These are phyloP conservation scores for Cylindrodendrum hubeiense DNA, from an alignment of 2,329 filamentous ascomycete genomes.

Conservation along the genomic window DNA sequence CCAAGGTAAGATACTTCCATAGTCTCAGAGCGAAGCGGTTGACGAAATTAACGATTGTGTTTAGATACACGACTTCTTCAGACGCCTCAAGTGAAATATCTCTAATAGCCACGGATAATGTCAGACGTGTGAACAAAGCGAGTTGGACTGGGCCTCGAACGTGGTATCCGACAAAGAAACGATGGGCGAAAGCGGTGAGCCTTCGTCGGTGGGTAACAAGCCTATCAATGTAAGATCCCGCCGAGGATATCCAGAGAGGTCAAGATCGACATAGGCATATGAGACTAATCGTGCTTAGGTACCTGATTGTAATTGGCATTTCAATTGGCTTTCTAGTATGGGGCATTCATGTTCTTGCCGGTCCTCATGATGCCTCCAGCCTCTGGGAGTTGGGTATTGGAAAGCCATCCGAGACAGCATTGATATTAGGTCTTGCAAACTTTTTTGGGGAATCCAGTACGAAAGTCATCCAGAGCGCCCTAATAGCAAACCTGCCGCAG, in stretches of 20 bases:
- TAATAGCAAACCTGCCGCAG: slow-evolving; percentile 21
- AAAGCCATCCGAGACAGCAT: neutral
- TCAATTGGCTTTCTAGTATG: slow-evolving; percentile 8
- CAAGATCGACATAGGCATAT: too few relatives aligned
- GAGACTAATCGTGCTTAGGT: neutral
- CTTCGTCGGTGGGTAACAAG: slow-evolving; percentile 13
- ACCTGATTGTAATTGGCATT: neutral
- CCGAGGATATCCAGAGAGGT: neutral
- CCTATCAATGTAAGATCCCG: neutral
- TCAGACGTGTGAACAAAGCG: neutral
- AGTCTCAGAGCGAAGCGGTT: too few relatives aligned
- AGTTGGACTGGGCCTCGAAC: neutral
- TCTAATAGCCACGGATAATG: neutral
- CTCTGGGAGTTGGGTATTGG: slow-evolving; percentile 23
- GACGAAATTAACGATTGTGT: too few relatives aligned
- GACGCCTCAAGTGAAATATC: slow-evolving; percentile 7
- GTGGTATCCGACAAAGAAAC: neutral
- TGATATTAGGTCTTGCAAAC: neutral
- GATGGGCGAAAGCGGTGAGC: slow-evolving; percentile 16
- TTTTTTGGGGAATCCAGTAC: neutral
- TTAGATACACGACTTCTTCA: too few relatives aligned
- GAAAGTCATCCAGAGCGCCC: neutral
- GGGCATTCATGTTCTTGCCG: slow-evolving; percentile 4
- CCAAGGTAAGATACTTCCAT: too few relatives aligned
- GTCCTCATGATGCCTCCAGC: neutral